Conservation (phyloP, 1,284 basidiomycete genomes). For the Sparassis latifolia region DNA sequence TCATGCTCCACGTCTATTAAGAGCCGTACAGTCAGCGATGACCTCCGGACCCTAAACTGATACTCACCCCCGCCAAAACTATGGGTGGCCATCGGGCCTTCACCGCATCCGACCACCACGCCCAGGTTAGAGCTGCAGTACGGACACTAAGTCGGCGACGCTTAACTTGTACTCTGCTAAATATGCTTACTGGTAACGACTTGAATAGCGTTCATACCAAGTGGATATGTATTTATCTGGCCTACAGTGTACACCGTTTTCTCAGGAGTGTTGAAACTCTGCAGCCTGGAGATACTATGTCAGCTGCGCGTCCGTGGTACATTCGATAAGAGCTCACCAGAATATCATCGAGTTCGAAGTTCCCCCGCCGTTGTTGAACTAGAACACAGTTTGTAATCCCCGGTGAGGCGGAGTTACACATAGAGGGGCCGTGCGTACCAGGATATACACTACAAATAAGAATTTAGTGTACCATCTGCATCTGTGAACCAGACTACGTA, state of each 20-base stretch:
- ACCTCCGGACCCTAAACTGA: background rate
- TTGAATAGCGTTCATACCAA: slow-evolving; percentile 34
- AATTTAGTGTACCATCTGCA: background rate
- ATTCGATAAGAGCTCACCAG: slow-evolving; percentile 19
- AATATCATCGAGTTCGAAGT: slow-evolving; percentile 34
- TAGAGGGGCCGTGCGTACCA: slow-evolving; percentile 14
- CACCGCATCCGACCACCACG: slow-evolving; percentile 47
- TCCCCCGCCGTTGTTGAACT: slow-evolving; percentile 36
- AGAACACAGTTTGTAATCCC: background rate
- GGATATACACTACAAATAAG: slow-evolving; percentile 21
- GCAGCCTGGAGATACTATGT: slow-evolving; percentile 25
- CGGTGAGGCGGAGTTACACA: background rate
- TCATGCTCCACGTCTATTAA: slow-evolving; percentile 27
- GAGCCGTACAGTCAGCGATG: background rate
- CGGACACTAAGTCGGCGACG: background rate
- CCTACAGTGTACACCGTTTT: slow-evolving; percentile 33
- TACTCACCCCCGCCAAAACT: slow-evolving; percentile 33
- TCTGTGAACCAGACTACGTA: slow-evolving; percentile 15
- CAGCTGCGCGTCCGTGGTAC: background rate
- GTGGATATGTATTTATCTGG: slow-evolving; percentile 40
- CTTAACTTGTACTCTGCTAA: background rate
- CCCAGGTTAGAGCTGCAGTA: slow-evolving; percentile 37
- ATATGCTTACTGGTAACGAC: slow-evolving; percentile 27
- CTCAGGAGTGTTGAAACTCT: slow-evolving; percentile 38
- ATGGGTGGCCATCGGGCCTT: slow-evolving; percentile 56